A percentile compares a stretch with the other conserved stretches of the same genome.
phyloP scores from a whole-genome alignment of 176 grass and related monocot genomes.

The Thinopyrum elongatum region DNA sequence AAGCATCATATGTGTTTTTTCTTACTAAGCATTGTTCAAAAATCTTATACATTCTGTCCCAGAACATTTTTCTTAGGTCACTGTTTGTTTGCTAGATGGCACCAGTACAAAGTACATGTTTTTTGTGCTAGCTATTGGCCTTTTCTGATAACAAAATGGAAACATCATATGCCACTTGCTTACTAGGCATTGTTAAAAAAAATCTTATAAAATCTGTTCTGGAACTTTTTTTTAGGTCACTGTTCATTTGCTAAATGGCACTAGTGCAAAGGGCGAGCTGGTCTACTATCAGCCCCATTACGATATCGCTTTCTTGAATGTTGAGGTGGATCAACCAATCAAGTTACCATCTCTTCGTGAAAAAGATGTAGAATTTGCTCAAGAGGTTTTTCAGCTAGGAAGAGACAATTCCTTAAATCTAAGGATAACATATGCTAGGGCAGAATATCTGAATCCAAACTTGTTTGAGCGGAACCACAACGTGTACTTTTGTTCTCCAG shows the following conservation, averaged over 20 bases:
- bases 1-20: too few species aligned
- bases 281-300: conserved; percentile 18
- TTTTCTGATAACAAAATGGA: not conserved
- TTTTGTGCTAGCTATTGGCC: too few species aligned
- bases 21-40: too few species aligned
- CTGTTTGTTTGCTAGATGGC: not conserved
- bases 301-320: not conserved
- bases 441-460: not conserved
- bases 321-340: not conserved
- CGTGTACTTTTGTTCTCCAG: not conserved
- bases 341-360: not conserved
- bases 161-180: too few species aligned
- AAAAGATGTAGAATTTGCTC: too few species aligned
- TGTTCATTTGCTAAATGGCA: not conserved
- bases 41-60: not conserved
- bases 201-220: not conserved
- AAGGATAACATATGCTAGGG: not conserved
- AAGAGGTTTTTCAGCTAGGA: not conserved
- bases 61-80: not conserved
- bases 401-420: not conserved
- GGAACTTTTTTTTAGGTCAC: not conserved
- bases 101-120: not conserved
- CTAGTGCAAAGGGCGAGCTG: not conserved
- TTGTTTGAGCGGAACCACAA: not conserved
- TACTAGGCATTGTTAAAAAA: too few species aligned